Evolutionary conservation across 2,329 filamentous ascomycete species (phyloP), one percentile per base, ranked within the genome.

Genomic region (Thermoascus crustaceus): DNA sequence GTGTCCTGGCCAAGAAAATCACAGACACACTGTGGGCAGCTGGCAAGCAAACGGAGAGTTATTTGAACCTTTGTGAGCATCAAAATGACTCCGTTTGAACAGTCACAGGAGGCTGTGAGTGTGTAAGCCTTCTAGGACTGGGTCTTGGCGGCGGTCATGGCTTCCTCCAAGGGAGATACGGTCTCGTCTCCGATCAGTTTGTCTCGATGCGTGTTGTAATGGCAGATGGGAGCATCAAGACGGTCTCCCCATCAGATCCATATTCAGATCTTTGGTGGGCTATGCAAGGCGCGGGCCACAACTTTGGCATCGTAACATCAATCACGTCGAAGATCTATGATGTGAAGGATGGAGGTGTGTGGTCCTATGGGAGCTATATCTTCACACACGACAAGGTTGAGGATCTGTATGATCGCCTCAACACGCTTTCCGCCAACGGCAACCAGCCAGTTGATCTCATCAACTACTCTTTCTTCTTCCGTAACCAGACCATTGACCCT

Each of bases 131-230:
- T 25, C 42, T 70, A 1, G 69, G 67, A 0, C 72, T 71, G 0
- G 71, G 60, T 0, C 64, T 79, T 0, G 75, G 76, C 2, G 76
- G 76, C 36, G 74, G 76, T 3, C 68, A 75, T 49, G 73, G 75
- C 20, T 64, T 63, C 55, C 63, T 73, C 4, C 68, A 75, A 47
- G 72, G 74, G 1, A 64, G 60, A 19, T 56, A 76, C 39, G 73
- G 74, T 1, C 63, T 78, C 2, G 54, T 72, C 2, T 52, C 67
- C 0, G 75, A 78, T 41, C 67, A 77, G 33, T 64, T 76, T 22
- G 39, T 72, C 5, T 69, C 67, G 0, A 54, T 72, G 54, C 64
- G 70, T 14, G 46, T 77, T 1, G 71, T 76, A 0, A 58, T 75
- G 1, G 69, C 71, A 4, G 54, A 72, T 40, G 72, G 73, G 9